Base-by-base conservation (phyloP, 1,139 yeast genomes). In the Debaryomycetaceae sp. region DNA sequence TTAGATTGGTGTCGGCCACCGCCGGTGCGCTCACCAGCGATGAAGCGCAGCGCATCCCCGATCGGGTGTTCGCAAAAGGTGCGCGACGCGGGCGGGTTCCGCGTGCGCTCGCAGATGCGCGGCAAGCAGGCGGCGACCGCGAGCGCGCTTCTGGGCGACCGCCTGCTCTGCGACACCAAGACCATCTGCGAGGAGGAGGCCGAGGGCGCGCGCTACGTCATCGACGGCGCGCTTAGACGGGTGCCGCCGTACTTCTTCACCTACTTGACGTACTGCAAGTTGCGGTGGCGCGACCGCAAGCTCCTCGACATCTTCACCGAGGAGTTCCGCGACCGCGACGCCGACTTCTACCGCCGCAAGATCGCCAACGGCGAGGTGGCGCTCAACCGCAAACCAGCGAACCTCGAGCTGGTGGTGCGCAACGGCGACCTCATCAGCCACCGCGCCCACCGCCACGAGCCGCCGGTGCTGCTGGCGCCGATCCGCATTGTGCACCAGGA, bases 341-440 rank as follows among this genome's bases (percentile, higher is more conserved):
- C 75, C 18, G 75, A 68, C 10, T 83, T 83, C 50, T 91, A 91
- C 52, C 57, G 58, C 35, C 62, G 70, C 39, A 80, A 93, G 1
- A 81, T 93, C 21, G 71, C 68, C 3, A 61, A 59, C 2, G 97
- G 97, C 0, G 70, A 74, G 41, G 96, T 93, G 2, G 64, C 77
- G 1, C 53, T 93, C 23, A 88, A 88, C 52, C 75, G 73, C 27
- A 59, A 70, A 34, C 67, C 77, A 0, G 89, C 96, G 0, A 58
- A 61, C 27, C 44, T 80, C 18, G 86, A 84, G 7, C 70, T 85
- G 0, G 53, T 81, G 1, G 76, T 93, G 3, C 60, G 75, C 31
- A 85, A 89, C 51, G 97, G 97, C 0, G 96, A 91, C 44, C 62
- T 83, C 28, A 84, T 91, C 12, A 68, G 78, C 19, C 97, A 93